These are phyloP conservation scores for Olyra latifolia DNA, from an alignment of 176 grass and related monocot species.

Conservation along the genomic window DNA sequence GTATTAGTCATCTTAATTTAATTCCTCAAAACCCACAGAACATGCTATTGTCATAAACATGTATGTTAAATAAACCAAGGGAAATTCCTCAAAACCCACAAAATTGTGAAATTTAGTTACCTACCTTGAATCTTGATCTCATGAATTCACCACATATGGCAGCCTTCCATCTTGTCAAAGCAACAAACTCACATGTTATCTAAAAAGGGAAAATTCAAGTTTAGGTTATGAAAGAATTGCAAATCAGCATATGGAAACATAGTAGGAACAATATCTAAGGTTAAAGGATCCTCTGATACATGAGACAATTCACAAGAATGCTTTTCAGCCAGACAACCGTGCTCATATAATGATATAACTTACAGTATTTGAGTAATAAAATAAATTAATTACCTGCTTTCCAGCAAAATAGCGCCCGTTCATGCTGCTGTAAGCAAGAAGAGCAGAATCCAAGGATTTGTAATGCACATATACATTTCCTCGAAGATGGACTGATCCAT, in stretches of 20 bases:
- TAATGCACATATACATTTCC: slow-evolving; percentile 96
- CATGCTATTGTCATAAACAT: slow-evolving; percentile 20
- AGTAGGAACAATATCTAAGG: slow-evolving; percentile 1
- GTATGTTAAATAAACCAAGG: slow-evolving; percentile 16
- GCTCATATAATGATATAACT: not conserved
- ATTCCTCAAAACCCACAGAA: not conserved
- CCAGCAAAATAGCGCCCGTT: slow-evolving; percentile 94
- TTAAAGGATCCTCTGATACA: slow-evolving; percentile 5
- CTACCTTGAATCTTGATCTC: slow-evolving; percentile 98
- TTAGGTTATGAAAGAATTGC: slow-evolving; percentile 28
- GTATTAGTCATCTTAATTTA: not conserved
- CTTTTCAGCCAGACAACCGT: not conserved
- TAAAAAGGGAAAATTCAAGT: slow-evolving; percentile 32
- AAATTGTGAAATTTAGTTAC: slow-evolving; percentile 40
- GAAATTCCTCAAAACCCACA: not conserved
- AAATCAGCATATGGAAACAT: not conserved
- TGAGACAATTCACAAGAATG: not conserved
- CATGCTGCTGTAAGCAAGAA: slow-evolving; percentile 85
- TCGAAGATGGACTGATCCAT: slow-evolving; percentile 92
- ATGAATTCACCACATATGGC: slow-evolving; percentile 98
- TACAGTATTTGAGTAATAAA: slow-evolving; percentile 1
- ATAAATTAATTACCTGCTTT: slow-evolving; percentile 62
- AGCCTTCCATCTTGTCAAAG: slow-evolving; percentile 89
- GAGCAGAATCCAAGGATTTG: slow-evolving; percentile 83
- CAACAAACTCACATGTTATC: slow-evolving; percentile 88